A percentile compares a stretch with the other conserved stretches of the same genome.
phyloP scores from a whole-genome alignment of 768 basidiomycete genomes.

The Coprinellus aureogranulatus region DNA sequence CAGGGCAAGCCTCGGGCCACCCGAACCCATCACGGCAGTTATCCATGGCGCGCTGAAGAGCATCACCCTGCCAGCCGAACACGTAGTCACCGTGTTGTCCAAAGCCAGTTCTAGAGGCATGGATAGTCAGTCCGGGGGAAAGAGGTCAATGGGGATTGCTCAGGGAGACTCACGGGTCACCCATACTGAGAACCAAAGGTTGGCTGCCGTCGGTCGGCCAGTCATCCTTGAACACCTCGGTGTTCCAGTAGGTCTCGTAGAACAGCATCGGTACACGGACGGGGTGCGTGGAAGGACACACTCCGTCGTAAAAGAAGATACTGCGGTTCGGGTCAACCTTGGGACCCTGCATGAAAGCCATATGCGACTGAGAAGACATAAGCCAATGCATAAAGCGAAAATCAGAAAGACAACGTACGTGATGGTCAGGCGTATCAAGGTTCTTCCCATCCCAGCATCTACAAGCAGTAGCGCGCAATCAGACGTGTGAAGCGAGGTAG shows the following conservation, averaged over 20 bases:
- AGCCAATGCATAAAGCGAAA: background rate
- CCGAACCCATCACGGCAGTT: slow-evolving; percentile 7
- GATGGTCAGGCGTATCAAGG: slow-evolving; percentile 6
- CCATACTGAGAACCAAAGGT: slow-evolving; percentile 8
- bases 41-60: slow-evolving; percentile 11
- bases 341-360: slow-evolving; percentile 5
- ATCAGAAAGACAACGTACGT: background rate
- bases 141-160: too few species aligned
- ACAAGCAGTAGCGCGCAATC: background rate
- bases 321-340: background rate
- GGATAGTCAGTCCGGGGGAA: background rate
- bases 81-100: slow-evolving; percentile 13
- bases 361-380: slow-evolving; percentile 2
- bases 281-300: slow-evolving; percentile 9
- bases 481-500: too few species aligned
- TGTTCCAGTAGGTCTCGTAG: slow-evolving; percentile 12
- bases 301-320: slow-evolving; percentile 8
- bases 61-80: slow-evolving; percentile 10
- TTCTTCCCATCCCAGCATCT: slow-evolving; percentile 10
- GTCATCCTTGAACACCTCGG: slow-evolving; percentile 6
- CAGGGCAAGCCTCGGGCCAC: slow-evolving; percentile 2
- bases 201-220: slow-evolving; percentile 11
- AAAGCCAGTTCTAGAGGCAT: slow-evolving; percentile 11
- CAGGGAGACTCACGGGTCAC: slow-evolving; percentile 12
- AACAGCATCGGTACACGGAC: slow-evolving; percentile 11